phyloP scores from a whole-genome alignment of 768 basidiomycete genomes.

The Lactifluus echinatus region DNA sequence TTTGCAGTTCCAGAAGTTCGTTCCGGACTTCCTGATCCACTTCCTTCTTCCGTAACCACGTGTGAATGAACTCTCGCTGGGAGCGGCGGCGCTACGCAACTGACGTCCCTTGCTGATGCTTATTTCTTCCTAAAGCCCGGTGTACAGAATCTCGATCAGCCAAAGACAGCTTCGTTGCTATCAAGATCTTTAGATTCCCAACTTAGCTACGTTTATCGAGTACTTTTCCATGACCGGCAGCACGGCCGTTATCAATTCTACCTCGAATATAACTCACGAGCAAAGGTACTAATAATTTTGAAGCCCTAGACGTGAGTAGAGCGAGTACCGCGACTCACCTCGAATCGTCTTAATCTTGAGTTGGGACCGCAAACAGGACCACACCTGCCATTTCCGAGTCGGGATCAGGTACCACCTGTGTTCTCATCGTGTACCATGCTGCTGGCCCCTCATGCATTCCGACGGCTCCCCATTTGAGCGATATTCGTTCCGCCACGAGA shows the following conservation, averaged over 20 bases:
- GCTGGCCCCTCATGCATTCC: slow-evolving; percentile 2
- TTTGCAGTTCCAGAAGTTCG: neutral
- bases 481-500: neutral
- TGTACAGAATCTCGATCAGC: neutral
- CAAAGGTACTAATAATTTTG: neutral
- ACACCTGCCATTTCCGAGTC: neutral
- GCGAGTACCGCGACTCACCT: neutral
- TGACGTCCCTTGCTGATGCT: neutral
- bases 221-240: neutral
- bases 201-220: neutral
- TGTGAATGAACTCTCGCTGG: neutral
- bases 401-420: neutral
- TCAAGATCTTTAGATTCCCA: neutral
- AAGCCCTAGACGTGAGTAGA: neutral
- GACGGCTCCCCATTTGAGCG: neutral
- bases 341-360: neutral
- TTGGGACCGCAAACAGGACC: neutral
- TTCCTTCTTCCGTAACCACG: neutral
- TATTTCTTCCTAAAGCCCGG: neutral
- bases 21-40: slow-evolving; percentile 12
- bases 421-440: neutral
- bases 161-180: neutral
- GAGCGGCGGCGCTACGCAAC: neutral
- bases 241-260: neutral
- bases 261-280: neutral